Evolutionary conservation across 257 asterid species (phyloP).

Genomic region (Eucommia ulmoides): DNA sequence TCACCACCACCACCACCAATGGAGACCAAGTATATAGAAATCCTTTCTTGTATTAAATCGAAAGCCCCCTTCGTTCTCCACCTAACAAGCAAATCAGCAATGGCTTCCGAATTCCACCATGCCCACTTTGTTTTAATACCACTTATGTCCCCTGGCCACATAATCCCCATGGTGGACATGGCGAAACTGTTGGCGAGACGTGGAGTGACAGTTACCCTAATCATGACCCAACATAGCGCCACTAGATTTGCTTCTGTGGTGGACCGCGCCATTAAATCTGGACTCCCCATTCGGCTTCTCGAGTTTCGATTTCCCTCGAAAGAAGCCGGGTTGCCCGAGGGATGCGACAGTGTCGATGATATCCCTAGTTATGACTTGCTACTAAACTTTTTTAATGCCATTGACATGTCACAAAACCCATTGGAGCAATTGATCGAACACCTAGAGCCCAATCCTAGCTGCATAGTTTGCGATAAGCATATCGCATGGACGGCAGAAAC

Average conservation of each 20-base stretch:
- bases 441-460: conserved; percentile 21
- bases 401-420: conserved; percentile 18
- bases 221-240: conserved; percentile 24
- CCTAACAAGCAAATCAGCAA: neutral
- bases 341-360: conserved; percentile 29
- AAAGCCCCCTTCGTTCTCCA: neutral
- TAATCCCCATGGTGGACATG: conserved; percentile 47
- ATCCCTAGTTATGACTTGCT: conserved; percentile 25
- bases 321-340: conserved; percentile 31
- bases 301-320: conserved; percentile 18
- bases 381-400: conserved; percentile 22
- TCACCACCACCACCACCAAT: neutral
- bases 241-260: conserved; percentile 17
- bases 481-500: conserved; percentile 26
- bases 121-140: conserved; percentile 55
- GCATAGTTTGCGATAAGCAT: conserved; percentile 32
- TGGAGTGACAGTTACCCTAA: conserved; percentile 24
- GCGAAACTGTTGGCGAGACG: conserved; percentile 32
- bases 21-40: too few species aligned
- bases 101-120: neutral
- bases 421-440: conserved; percentile 16
- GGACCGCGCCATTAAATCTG: conserved; percentile 22
- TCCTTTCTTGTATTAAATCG: neutral
- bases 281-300: conserved; percentile 16
- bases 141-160: conserved; percentile 58